These are phyloP conservation scores for Stygiomarasmius scandens DNA, from an alignment of 1,284 basidiomycete species.

Conservation along the genomic window DNA sequence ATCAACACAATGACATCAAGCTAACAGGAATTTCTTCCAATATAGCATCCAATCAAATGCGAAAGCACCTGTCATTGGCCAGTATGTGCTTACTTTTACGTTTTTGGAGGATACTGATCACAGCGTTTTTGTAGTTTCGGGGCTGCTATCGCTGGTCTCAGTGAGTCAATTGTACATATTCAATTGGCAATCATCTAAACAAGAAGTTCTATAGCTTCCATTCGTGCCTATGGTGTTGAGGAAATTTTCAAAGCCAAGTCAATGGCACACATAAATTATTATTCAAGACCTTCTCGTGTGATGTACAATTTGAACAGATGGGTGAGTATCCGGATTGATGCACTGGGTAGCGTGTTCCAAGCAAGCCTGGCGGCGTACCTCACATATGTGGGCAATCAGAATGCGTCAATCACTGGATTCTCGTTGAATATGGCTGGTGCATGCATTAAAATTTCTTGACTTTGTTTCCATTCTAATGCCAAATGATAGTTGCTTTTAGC, in stretches of 20 bases:
- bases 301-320: conserved; percentile 64
- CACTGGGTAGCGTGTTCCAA: conserved; percentile 54
- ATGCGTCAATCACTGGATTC: conserved; percentile 54
- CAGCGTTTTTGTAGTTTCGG: conserved; percentile 51
- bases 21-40: too few species aligned
- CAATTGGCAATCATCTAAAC: too few species aligned
- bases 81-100: conserved; percentile 34
- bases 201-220: too few species aligned
- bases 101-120: neutral
- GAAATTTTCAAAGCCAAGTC: conserved; percentile 46
- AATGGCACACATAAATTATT: conserved; percentile 47
- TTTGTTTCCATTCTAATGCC: too few species aligned
- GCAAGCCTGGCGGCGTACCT: conserved; percentile 56
- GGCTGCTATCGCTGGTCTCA: conserved; percentile 65
- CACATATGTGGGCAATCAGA: conserved; percentile 43
- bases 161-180: too few species aligned
- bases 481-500: conserved; percentile 52
- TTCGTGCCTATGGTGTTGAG: conserved; percentile 62
- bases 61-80: conserved; percentile 58
- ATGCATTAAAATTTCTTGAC: too few species aligned
- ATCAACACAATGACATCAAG: too few species aligned
- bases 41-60: conserved; percentile 68
- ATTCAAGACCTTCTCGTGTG: conserved; percentile 45
- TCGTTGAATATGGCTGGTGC: conserved; percentile 54
- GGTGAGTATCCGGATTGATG: conserved; percentile 57